Evolutionary conservation across 768 basidiomycete genomes (phyloP).

Genomic region (Heimioporus sp.): DNA sequence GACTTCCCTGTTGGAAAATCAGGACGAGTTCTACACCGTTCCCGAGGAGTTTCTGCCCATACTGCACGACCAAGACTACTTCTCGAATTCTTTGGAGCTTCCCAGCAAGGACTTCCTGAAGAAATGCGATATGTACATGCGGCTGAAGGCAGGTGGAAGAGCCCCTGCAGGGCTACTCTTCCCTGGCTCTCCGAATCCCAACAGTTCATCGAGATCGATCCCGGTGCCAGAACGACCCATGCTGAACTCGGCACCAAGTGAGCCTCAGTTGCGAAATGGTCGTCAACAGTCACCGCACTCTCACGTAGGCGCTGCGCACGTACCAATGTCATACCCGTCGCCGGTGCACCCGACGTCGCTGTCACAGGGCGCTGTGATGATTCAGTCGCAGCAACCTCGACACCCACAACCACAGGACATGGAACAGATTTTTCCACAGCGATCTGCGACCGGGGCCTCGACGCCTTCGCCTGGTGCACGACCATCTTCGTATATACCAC

Average conservation of each 20-base stretch:
- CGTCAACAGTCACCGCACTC: conserved; percentile 41
- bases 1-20: conserved; percentile 82
- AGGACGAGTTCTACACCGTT: conserved; percentile 95
- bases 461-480: conserved; percentile 39
- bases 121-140: conserved; percentile 91
- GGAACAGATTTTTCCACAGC: conserved; percentile 36
- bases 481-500: conserved; percentile 50
- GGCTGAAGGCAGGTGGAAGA: conserved; percentile 60
- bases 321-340: conserved; percentile 44
- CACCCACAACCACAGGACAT: conserved; percentile 45
- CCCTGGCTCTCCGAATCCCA: conserved; percentile 25
- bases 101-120: conserved; percentile 95
- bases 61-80: conserved; percentile 90
- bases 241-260: conserved; percentile 38
- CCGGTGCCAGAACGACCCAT: conserved; percentile 48
- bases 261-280: conserved; percentile 36
- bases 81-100: conserved; percentile 81
- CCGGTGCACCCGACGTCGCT: conserved; percentile 44
- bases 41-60: conserved; percentile 87
- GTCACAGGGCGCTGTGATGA: conserved; percentile 43
- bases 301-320: conserved; percentile 38
- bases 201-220: conserved; percentile 24
- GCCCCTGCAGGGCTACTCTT: conserved; percentile 32
- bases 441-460: conserved; percentile 36
- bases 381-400: conserved; percentile 42